Evolutionary conservation across 2,329 filamentous ascomycete genomes (phyloP).

Genomic region (Talaromyces pinophilus): DNA sequence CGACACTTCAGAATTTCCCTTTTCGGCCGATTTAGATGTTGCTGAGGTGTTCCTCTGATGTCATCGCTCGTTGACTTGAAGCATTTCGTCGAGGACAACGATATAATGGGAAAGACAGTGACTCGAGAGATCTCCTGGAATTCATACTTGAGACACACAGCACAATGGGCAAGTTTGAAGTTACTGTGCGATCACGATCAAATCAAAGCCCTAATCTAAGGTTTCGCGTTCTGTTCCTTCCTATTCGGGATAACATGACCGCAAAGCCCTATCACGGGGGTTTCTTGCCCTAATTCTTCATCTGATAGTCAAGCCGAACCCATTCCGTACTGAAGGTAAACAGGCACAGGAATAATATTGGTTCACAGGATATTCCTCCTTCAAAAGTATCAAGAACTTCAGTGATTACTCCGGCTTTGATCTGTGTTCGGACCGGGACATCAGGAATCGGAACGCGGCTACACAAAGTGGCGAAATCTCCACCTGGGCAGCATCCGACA

Average conservation of each 20-base stretch:
- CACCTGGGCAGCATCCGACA: conserved; percentile 14
- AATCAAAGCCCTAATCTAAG: conserved; percentile 1
- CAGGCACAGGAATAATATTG: neutral
- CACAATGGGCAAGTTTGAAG: neutral
- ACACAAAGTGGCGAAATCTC: conserved; percentile 3
- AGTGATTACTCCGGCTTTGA: neutral
- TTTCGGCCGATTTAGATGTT: neutral
- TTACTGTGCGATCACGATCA: neutral
- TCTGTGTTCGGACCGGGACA: conserved; percentile 10
- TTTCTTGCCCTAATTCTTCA: neutral
- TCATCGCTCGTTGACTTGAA: neutral
- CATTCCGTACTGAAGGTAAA: neutral
- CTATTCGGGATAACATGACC: conserved; percentile 1
- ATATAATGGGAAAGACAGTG: neutral
- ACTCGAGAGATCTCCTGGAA: no score
- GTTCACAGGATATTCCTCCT: neutral
- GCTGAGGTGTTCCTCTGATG: neutral
- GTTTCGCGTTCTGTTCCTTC: conserved; percentile 6
- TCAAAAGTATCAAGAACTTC: neutral
- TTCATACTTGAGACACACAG: neutral
- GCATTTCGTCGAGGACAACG: neutral
- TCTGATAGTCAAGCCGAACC: neutral
- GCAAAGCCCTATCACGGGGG: neutral
- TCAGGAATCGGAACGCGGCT: conserved; percentile 2
- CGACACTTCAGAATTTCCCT: conserved; percentile 14